phyloP scores from a whole-genome alignment of 2,329 filamentous ascomycete genomes.

The Aureobasidium sp. region DNA sequence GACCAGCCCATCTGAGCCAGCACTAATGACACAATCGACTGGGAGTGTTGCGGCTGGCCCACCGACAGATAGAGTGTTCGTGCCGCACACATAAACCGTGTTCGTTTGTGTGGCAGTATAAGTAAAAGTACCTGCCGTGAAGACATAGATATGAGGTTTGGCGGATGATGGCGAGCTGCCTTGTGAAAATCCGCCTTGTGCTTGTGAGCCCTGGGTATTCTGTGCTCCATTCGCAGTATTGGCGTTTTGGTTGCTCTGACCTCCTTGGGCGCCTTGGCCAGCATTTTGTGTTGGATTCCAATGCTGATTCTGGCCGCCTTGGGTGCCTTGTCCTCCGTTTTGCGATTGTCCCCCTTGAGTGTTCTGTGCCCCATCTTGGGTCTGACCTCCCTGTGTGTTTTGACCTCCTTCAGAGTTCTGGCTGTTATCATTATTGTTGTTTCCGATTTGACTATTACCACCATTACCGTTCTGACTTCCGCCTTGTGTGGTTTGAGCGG shows the following conservation, averaged over 20 bases:
- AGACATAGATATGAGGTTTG: not conserved
- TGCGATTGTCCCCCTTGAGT: not conserved
- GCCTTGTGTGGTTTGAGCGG: not conserved
- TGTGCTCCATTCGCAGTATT: not conserved
- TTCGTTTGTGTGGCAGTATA: slow-evolving; percentile 6
- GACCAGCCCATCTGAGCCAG: not conserved
- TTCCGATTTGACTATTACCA: not conserved
- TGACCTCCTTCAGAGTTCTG: not conserved
- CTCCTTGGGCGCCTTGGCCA: not conserved
- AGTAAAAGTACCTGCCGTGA: not conserved
- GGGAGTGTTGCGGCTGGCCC: slow-evolving; percentile 6
- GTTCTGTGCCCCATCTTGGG: not conserved
- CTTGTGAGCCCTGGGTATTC: not conserved
- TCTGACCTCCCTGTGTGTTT: not conserved
- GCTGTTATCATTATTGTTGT: not conserved
- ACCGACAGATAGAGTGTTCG: not conserved
- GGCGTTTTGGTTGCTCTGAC: not conserved
- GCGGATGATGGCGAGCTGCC: not conserved
- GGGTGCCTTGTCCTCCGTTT: not conserved
- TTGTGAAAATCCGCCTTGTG: not conserved
- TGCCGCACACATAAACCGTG: not conserved
- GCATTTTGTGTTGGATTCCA: not conserved
- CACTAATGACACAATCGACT: not conserved
- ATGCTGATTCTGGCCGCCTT: not conserved
- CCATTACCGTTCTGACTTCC: not conserved